These are phyloP conservation scores for Scheffersomyces spartinae DNA, from an alignment of 805 yeast genomes.

Conservation along the genomic window DNA sequence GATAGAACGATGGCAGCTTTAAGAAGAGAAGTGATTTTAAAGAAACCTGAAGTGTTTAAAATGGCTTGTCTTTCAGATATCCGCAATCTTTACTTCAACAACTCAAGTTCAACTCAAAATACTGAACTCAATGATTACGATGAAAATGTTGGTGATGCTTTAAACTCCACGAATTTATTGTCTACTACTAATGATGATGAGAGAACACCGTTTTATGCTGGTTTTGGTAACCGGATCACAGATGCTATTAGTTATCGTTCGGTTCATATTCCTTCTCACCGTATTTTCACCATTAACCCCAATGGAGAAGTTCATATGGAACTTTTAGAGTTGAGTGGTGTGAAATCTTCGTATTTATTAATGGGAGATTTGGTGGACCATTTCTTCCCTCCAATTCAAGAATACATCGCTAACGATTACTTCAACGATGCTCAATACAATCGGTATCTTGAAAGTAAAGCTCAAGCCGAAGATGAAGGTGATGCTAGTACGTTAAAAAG, in stretches of 20 bases:
- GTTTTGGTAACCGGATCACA: slow-evolving; percentile 93
- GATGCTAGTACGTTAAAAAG: slow-evolving; percentile 1
- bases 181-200: slow-evolving; percentile 22
- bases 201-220: slow-evolving; percentile 87
- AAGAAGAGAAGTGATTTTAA: slow-evolving; percentile 79
- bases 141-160: slow-evolving; percentile 5
- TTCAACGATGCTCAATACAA: slow-evolving; percentile 26
- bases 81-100: slow-evolving; percentile 47
- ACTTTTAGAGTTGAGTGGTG: slow-evolving; percentile 85
- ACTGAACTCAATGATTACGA: slow-evolving; percentile 3
- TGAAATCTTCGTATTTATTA: slow-evolving; percentile 73
- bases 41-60: slow-evolving; percentile 96
- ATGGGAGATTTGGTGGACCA: slow-evolving; percentile 94
- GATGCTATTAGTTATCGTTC: slow-evolving; percentile 92
- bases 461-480: slow-evolving; percentile 3
- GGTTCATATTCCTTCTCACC: slow-evolving; percentile 86
- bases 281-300: slow-evolving; percentile 92
- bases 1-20: slow-evolving; percentile 95
- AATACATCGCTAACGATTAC: slow-evolving; percentile 17
- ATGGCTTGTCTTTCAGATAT: slow-evolving; percentile 94
- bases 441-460: slow-evolving; percentile 17
- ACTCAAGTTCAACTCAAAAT: not conserved
- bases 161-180: slow-evolving; percentile 6
- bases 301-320: slow-evolving; percentile 98
- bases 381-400: slow-evolving; percentile 73